Evolutionary conservation across 2,329 filamentous ascomycete genomes (phyloP).

Genomic region (Fusarium armeniacum): DNA sequence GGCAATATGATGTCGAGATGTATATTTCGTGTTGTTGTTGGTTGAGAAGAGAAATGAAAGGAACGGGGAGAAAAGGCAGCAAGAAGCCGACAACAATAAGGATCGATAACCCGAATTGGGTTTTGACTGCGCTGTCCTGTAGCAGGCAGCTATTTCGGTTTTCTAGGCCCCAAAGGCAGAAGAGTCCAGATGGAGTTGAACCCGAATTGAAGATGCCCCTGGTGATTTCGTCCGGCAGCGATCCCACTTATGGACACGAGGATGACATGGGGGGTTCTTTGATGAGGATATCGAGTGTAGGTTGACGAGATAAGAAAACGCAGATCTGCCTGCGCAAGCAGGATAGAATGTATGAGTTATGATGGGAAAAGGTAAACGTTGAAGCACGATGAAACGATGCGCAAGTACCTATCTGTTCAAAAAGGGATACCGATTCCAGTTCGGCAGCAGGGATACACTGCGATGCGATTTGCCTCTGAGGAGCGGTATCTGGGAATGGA

Average conservation of each 20-base stretch:
- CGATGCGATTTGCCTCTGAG: slow-evolving; percentile 4
- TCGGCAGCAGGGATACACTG: slow-evolving; percentile 14
- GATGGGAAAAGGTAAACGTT: slow-evolving; percentile 8
- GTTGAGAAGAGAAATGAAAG: slow-evolving; percentile 2
- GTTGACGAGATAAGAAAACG: slow-evolving; percentile 13
- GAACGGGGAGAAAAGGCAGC: neutral
- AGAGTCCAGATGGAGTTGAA: slow-evolving; percentile 26
- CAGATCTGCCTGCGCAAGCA: slow-evolving; percentile 14
- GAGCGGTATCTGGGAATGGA: slow-evolving; percentile 19
- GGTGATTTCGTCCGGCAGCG: slow-evolving; percentile 44
- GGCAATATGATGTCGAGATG: slow-evolving; percentile 2
- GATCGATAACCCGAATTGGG: slow-evolving; percentile 20
- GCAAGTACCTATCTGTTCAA: slow-evolving; percentile 1
- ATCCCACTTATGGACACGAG: slow-evolving; percentile 47
- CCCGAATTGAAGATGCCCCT: slow-evolving; percentile 40
- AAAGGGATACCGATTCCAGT: slow-evolving; percentile 29
- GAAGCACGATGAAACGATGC: slow-evolving; percentile 10
- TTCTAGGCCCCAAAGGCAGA: slow-evolving; percentile 16
- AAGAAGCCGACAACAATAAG: slow-evolving; percentile 26
- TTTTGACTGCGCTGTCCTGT: neutral
- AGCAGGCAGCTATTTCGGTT: slow-evolving; percentile 25
- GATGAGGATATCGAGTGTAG: slow-evolving; percentile 15
- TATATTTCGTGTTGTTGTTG: slow-evolving; percentile 10
- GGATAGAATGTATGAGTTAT: slow-evolving; percentile 31
- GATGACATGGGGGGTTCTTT: slow-evolving; percentile 32